phyloP scores from a whole-genome alignment of 768 basidiomycete genomes.

The Amanita fuliginea region DNA sequence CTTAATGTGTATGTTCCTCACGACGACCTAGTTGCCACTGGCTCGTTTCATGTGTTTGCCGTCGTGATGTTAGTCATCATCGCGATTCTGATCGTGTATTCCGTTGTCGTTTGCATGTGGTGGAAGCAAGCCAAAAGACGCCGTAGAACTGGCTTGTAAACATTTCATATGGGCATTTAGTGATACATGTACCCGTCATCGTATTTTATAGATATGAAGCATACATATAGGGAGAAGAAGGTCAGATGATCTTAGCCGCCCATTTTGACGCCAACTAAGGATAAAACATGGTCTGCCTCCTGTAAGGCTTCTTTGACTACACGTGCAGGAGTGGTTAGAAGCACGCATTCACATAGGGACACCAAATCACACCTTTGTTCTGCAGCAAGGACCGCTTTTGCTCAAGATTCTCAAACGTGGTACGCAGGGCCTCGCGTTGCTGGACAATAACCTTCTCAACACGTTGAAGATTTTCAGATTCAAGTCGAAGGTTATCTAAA shows the following conservation, averaged over 20 bases:
- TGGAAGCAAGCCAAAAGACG: conserved; percentile 43
- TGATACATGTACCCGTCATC: background rate
- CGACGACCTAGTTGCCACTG: conserved; percentile 27
- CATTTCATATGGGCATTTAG: background rate
- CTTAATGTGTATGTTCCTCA: conserved; percentile 55
- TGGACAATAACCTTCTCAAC: conserved; percentile 30
- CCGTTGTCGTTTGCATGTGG: conserved; percentile 48
- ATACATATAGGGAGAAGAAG: background rate
- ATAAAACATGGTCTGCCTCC: conserved; percentile 23
- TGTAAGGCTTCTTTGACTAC: conserved; percentile 32
- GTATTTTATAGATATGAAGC: background rate
- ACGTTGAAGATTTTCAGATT: conserved; percentile 31
- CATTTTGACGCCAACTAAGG: conserved; percentile 1
- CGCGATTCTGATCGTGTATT: conserved; percentile 32
- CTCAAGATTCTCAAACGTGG: conserved; percentile 31
- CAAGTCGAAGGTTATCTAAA: conserved; percentile 28
- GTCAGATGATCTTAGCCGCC: background rate
- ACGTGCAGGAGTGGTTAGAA: conserved; percentile 1
- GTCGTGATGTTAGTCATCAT: conserved; percentile 36
- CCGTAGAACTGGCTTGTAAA: conserved; percentile 14
- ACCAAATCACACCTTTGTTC: conserved; percentile 25
- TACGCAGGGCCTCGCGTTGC: conserved; percentile 26
- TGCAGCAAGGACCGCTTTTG: conserved; percentile 29
- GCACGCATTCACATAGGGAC: background rate
- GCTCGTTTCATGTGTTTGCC: conserved; percentile 42